phyloP scores from a whole-genome alignment of 2,329 filamentous ascomycete species.

The Fusarium hainanense region DNA sequence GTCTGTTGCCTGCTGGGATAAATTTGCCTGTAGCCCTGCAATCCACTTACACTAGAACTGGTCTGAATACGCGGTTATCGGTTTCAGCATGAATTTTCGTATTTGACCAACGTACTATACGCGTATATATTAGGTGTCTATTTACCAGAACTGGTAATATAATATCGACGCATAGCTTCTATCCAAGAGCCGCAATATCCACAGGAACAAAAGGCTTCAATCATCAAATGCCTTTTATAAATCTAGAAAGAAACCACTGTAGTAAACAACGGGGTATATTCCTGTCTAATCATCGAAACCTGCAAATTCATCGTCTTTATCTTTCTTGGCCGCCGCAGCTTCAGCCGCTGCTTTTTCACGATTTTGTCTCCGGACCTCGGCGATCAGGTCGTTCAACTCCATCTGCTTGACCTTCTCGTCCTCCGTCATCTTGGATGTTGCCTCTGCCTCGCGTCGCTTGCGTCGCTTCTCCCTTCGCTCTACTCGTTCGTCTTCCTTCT shows the following conservation, averaged over 20 bases:
- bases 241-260: neutral
- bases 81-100: slow-evolving; percentile 30
- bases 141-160: neutral
- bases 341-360: slow-evolving; percentile 52
- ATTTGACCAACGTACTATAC: slow-evolving; percentile 19
- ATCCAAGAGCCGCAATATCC: neutral
- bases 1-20: no score
- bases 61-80: slow-evolving; percentile 38
- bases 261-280: slow-evolving; percentile 44
- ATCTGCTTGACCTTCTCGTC: slow-evolving; percentile 72
- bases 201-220: neutral
- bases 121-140: slow-evolving; percentile 24
- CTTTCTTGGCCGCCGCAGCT: slow-evolving; percentile 46
- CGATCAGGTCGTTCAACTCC: slow-evolving; percentile 73
- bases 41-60: neutral
- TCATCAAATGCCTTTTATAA: neutral
- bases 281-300: slow-evolving; percentile 64
- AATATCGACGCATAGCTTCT: neutral
- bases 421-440: slow-evolving; percentile 73
- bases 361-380: slow-evolving; percentile 70
- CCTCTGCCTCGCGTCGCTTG: slow-evolving; percentile 72
- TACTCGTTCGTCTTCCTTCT: slow-evolving; percentile 71
- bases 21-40: neutral
- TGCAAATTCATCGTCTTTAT: slow-evolving; percentile 65
- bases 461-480: slow-evolving; percentile 73